Base-by-base conservation (phyloP, 768 basidiomycete species). In the Multifurca ochricompacta region DNA sequence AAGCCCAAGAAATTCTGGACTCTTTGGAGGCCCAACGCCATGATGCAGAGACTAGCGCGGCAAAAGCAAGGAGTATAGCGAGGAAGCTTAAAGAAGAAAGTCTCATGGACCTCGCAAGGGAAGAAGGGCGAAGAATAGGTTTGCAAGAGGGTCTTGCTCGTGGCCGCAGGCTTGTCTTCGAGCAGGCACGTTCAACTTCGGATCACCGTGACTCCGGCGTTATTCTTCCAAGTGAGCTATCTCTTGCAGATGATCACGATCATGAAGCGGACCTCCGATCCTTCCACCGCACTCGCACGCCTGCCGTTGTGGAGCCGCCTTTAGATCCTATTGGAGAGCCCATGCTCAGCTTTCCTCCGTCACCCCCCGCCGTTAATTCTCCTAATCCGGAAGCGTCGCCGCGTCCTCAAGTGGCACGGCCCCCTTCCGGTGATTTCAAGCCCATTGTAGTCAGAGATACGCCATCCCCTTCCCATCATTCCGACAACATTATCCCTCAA, bases 71-170 rank as follows among this genome's bases (percentile, higher is more conserved):
- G n/a, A 69, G 73, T 13, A 73, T 63, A 53, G 68, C 73, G 18
- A 71, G 80, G 31, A 70, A 71, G 59, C 49, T 81, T 36, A 66
- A 73, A 7, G 73, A 79, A 56, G 73, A 75, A 35, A 70, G 73
- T 8, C 67, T 78, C 7, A 67, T 81, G 30, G 72, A 77, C 2
- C 54, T 68, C 14, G 82, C 82, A 1, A 66, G 75, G 52, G 78
- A 82, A 48, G 76, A 82, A 59, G 82, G 81, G 4, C 64, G 77
- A 36, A 68, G 73, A 21, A 59, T 73, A 10, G 81, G 82, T 5
- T 79, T 75, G 61, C 71, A 72, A 59, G 74, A 80, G 59, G 81
- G 80, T 48, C 74, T 71, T 34, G 65, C 68, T 31, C 62, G 71
- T 9, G 67, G 70, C 4, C 63, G 71, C 32, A 61, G 54, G 32